Evolutionary conservation across 2,329 filamentous ascomycete species (phyloP).

Genomic region (Exophiala sp.): DNA sequence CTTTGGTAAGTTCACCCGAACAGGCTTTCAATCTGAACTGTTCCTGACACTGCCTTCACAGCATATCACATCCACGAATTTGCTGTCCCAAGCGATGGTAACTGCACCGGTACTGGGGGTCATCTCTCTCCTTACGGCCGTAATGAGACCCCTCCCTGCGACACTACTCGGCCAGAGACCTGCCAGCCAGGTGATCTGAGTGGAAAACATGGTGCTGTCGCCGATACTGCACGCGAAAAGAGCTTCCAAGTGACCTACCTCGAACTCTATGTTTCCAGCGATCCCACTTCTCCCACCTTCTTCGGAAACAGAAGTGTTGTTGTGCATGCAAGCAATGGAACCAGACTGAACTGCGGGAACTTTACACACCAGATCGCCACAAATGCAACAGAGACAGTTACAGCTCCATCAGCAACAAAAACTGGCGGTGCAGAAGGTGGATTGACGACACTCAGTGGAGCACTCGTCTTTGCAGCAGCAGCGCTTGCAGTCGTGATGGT

Average conservation of each 20-base stretch:
- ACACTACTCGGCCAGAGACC: constrained; percentile 53
- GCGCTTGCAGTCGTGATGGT: too few relatives aligned
- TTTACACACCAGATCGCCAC: constrained; percentile 36
- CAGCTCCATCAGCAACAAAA: neutral
- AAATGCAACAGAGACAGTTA: neutral
- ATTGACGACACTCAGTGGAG: too few relatives aligned
- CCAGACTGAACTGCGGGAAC: constrained; percentile 56
- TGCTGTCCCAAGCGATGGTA: constrained; percentile 62
- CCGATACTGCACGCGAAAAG: constrained; percentile 41
- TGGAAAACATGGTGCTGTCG: constrained; percentile 67
- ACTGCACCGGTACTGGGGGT: constrained; percentile 65
- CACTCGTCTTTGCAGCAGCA: too few relatives aligned
- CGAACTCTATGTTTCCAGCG: constrained; percentile 50
- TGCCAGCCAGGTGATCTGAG: constrained; percentile 75
- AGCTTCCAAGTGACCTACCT: constrained; percentile 37
- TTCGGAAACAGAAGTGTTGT: constrained; percentile 55
- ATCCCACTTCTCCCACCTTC: constrained; percentile 42
- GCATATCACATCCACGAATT: constrained; percentile 70
- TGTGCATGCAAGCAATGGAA: constrained; percentile 52
- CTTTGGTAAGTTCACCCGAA: constrained; percentile 51
- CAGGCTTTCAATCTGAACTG: neutral
- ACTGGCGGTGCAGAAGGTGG: neutral
- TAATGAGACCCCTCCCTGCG: constrained; percentile 60
- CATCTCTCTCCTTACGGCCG: constrained; percentile 70
- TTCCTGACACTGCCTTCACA: constrained; percentile 30